phyloP scores from a whole-genome alignment of 768 basidiomycete genomes.

The Postia placenta region DNA sequence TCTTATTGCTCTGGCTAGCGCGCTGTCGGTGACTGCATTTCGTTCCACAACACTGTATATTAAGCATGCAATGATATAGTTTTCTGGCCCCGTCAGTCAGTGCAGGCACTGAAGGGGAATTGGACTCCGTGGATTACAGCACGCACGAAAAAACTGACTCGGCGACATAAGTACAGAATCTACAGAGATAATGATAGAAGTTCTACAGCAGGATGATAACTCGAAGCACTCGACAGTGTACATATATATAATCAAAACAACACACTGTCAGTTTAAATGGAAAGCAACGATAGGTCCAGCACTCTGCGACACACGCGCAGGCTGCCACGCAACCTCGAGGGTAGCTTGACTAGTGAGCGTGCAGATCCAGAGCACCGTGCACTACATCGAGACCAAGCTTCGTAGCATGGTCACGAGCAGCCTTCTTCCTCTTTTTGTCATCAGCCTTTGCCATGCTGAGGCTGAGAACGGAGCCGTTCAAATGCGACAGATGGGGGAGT shows the following conservation, averaged over 20 bases:
- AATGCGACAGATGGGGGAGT: not conserved
- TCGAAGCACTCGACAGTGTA: slow-evolving; percentile 1
- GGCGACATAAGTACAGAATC: too few species aligned
- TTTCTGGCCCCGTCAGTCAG: too few species aligned
- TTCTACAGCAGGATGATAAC: slow-evolving; percentile 2
- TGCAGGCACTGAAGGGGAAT: too few species aligned
- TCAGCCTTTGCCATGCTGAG: slow-evolving; percentile 9
- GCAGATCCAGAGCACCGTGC: slow-evolving; percentile 1
- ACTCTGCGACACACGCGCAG: not conserved
- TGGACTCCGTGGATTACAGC: too few species aligned
- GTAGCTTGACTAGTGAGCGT: not conserved
- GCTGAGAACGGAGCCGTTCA: slow-evolving; percentile 1
- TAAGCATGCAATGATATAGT: not conserved
- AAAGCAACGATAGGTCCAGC: not conserved
- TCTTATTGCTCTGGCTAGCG: too few species aligned
- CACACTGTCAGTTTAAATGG: not conserved
- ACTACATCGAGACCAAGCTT: not conserved
- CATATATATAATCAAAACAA: slow-evolving; percentile 3
- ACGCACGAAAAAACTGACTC: too few species aligned
- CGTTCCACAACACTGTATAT: too few species aligned
- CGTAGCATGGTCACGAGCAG: slow-evolving; percentile 3
- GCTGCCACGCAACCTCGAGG: not conserved
- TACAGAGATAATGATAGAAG: not conserved
- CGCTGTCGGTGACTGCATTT: too few species aligned
- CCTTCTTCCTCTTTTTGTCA: slow-evolving; percentile 8